Evolutionary conservation across 768 basidiomycete species (phyloP), one percentile per base, ranked within the genome.

Genomic region (Zangia roseola): DNA sequence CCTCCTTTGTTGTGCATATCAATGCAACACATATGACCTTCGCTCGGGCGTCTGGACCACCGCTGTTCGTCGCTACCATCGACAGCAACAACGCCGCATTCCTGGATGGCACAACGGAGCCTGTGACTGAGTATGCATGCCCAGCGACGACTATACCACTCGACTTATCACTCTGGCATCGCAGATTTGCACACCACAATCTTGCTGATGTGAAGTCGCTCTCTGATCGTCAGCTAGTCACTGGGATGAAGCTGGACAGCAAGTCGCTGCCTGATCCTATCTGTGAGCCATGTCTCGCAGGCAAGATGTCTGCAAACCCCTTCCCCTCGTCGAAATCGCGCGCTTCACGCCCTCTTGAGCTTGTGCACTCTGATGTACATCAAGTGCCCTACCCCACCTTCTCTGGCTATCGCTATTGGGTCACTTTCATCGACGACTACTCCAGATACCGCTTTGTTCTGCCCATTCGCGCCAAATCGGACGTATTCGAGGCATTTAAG

Each of bases 121-220:
- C 19, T 33, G 19, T 33, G 12, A 31, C 12, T 0, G 42, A 55
- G 9, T 48, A 20, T 49, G 55, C 49, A 1, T 14, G 17, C 16
- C 23, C 54, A 16, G 43, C 52, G 0, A 34, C 41, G 0, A 60
- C 56, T 16, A 2, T 52, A 0, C 50, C 51, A 14, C 50, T 58
- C 0, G 40, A 60, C 6, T 20, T 56, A 4, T 38, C 50, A 0
- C 53, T 68, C n/a, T 64, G 55, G 59, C 58, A 66, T 52, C 31
- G 21, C 10, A 45, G 65, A 19, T 71, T 73, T 12, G 20, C 41
- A 5, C 63, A 61, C 12, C 42, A 54, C 14, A 73, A 68, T 39
- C 47, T 58, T 28, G 58, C 71, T 49, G 64, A 55, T 6, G 55
- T 64, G 38, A 26, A 28, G 24, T 9, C 14, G 6, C 6, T n/a